Conservation (phyloP, 73 alveolate genomes). For the Stentor coeruleus region DNA sequence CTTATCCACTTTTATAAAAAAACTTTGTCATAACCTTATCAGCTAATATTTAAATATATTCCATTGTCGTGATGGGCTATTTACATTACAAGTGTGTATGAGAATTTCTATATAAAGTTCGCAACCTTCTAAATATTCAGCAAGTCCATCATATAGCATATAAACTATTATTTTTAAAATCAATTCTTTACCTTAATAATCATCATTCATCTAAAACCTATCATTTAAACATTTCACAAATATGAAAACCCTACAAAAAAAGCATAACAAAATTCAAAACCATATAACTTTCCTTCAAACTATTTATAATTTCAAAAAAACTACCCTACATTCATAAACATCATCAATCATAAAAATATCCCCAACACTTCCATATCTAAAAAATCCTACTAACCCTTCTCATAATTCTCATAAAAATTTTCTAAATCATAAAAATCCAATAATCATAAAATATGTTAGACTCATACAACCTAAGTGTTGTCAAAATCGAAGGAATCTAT, state of each 20-base stretch:
- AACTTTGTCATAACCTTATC: conserved; percentile 46
- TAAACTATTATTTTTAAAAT: conserved; percentile 51
- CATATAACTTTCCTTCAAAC: too few species aligned
- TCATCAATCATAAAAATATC: too few species aligned
- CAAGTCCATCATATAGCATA: conserved; percentile 34
- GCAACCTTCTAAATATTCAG: conserved; percentile 22
- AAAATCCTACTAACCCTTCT: too few species aligned
- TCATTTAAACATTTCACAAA: conserved; percentile 39
- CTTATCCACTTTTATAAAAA: conserved; percentile 72
- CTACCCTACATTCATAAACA: too few species aligned
- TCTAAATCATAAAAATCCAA: too few species aligned
- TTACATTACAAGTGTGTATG: conserved; percentile 71
- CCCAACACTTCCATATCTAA: too few species aligned
- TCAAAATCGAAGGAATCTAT: background rate
- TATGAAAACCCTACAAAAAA: too few species aligned
- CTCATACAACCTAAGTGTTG: too few species aligned
- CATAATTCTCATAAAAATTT: too few species aligned
- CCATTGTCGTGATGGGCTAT: conserved; percentile 60
- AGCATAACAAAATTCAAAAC: too few species aligned
- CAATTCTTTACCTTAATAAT: conserved; percentile 30
- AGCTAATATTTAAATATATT: conserved; percentile 56
- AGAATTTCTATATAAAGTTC: conserved; percentile 41
- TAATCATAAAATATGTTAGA: too few species aligned
- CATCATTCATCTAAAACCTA: conserved; percentile 34
- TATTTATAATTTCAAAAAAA: too few species aligned